A percentile compares a stretch with the other conserved stretches of the same genome.
These are phyloP conservation scores for Aspergillus cavernicola DNA, from an alignment of 495 filamentous ascomycete genomes.

Conservation along the genomic window DNA sequence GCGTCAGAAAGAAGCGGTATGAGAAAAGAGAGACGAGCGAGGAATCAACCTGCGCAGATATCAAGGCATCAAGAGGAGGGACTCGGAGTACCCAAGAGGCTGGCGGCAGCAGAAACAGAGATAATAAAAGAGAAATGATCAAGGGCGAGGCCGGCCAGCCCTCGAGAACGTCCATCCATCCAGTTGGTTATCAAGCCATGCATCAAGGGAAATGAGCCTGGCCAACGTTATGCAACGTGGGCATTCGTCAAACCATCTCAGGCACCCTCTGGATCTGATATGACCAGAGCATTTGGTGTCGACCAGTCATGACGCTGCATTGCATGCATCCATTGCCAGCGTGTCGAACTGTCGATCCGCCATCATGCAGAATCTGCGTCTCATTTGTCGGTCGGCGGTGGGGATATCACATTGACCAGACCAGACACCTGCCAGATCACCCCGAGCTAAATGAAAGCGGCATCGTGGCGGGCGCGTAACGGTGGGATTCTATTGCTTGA, in stretches of 20 bases:
- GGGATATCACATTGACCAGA: slow-evolving; percentile 11
- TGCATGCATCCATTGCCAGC: slow-evolving; percentile 15
- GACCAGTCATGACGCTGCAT: slow-evolving; percentile 4
- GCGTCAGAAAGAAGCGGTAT: neutral
- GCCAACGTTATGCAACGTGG: slow-evolving; percentile 11
- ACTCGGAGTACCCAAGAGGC: neutral
- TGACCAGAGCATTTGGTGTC: neutral
- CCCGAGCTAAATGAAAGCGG: neutral
- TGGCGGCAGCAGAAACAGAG: slow-evolving; percentile 14
- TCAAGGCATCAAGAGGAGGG: neutral
- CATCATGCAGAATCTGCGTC: slow-evolving; percentile 9
- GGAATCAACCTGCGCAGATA: slow-evolving; percentile 12
- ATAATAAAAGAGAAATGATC: slow-evolving; percentile 5
- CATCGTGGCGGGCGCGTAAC: slow-evolving; percentile 22
- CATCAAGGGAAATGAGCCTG: slow-evolving; percentile 1
- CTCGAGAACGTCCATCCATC: neutral
- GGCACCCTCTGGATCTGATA: slow-evolving; percentile 13
- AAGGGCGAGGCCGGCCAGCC: neutral
- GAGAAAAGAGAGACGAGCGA: slow-evolving; percentile 4
- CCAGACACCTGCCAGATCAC: slow-evolving; percentile 6
- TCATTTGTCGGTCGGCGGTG: slow-evolving; percentile 12
- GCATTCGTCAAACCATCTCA: slow-evolving; percentile 9
- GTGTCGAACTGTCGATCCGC: slow-evolving; percentile 19
- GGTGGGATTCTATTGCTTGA: slow-evolving; percentile 17
- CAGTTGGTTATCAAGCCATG: neutral